Base-by-base conservation (phyloP, 805 yeast species). In the Zygoascus flipseniorum region DNA sequence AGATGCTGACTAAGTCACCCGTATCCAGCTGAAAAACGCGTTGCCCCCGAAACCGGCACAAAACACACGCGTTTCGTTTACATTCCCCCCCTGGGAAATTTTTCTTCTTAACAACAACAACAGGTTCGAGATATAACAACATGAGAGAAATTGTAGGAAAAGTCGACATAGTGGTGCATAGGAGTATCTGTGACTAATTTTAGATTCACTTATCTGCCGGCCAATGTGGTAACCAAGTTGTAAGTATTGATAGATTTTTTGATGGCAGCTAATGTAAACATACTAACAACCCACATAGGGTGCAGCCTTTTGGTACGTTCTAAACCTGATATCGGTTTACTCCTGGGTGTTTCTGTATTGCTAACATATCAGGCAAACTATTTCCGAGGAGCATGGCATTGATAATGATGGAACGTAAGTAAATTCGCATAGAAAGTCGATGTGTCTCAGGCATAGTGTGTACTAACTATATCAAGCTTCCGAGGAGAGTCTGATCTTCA, bases 161-260 rank as follows among this genome's bases (percentile, higher is more conserved):
- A 35, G 2, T 10, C 16, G 39, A 35, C 8, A 20, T 26, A 43
- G 28, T 26, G 4, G 14, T 44, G 13, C 9, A 5, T 14, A 31
- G 50, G 13, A 37, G 2, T 6, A 18, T 32, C 20, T 47, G 16
- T 19, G 4, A 42, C 47, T 44, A 44, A 44, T 37, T 4, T 45
- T 71, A 84, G 93, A 88, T 90, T 72, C 97, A 90, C 74, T 80
- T 90, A 72, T 90, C 97, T 55, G 85, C 96, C 54, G 98, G 98
- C 73, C 98, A 90, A 77, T 89, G 97, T 82, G 97, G 97, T 82
- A 90, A 90, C 81, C 98, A 90, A 76, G 89, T 90, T 63, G 88
- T 80, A 75, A 65, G 84, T 79, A 62, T 20, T 54, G 20, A 20
- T 19, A 32, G 28, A 23, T 37, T 66, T 66, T 52, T 11, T 5